Conservation (phyloP, 192 early-diverging fungal species). For the Coemansia sp. region DNA sequence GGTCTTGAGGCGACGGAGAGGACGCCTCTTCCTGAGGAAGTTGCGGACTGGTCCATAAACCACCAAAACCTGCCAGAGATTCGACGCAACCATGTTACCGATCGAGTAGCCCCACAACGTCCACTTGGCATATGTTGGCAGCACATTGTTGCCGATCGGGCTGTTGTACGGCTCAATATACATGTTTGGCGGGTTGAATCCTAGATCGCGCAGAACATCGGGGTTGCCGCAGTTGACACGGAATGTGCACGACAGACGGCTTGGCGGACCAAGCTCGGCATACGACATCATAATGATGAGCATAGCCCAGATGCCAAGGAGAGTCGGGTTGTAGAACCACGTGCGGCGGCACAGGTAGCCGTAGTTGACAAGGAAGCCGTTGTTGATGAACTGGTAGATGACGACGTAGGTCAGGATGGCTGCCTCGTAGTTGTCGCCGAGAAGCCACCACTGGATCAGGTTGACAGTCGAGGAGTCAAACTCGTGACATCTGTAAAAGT, state of each 20-base stretch:
- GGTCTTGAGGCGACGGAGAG: slow-evolving; percentile 40
- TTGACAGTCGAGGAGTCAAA: slow-evolving; percentile 57
- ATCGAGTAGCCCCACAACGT: slow-evolving; percentile 58
- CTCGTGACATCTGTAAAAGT: slow-evolving; percentile 35
- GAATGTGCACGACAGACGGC: slow-evolving; percentile 62
- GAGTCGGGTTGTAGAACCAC: slow-evolving; percentile 60
- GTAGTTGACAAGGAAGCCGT: slow-evolving; percentile 65
- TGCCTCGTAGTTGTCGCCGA: slow-evolving; percentile 75
- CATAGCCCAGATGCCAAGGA: slow-evolving; percentile 54
- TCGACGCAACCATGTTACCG: slow-evolving; percentile 32
- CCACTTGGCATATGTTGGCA: slow-evolving; percentile 59
- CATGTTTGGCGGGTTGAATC: slow-evolving; percentile 26
- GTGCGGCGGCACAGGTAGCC: slow-evolving; percentile 61
- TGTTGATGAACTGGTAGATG: slow-evolving; percentile 69
- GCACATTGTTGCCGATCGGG: slow-evolving; percentile 61
- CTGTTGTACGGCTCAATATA: slow-evolving; percentile 58
- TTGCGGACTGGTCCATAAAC: slow-evolving; percentile 53
- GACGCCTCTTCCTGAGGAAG: slow-evolving; percentile 26
- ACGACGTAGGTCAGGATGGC: slow-evolving; percentile 57
- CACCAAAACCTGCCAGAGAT: slow-evolving; percentile 49
- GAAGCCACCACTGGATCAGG: slow-evolving; percentile 65
- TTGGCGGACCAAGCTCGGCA: slow-evolving; percentile 61
- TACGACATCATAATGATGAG: slow-evolving; percentile 57
- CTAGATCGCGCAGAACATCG: slow-evolving; percentile 36
- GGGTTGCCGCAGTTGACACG: slow-evolving; percentile 66